phyloP scores from a whole-genome alignment of 106 monocot genomes.

The Iris macrosiphon region DNA sequence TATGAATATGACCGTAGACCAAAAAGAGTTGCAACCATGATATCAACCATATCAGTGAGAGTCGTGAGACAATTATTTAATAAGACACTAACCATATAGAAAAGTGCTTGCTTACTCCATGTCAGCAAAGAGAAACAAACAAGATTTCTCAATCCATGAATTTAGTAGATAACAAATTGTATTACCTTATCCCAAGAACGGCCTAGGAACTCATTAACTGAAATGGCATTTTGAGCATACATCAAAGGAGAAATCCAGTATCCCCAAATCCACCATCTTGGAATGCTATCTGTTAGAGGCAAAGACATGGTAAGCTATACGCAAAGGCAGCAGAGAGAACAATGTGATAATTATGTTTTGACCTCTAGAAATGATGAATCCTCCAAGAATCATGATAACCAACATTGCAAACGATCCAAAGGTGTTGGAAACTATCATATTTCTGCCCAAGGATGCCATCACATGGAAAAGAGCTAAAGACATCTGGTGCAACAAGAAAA shows the following conservation, averaged over 20 bases:
- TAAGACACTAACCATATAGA: too few relatives aligned
- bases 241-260: slow-evolving; percentile 99
- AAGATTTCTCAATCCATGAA: too few relatives aligned
- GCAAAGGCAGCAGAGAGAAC: too few relatives aligned
- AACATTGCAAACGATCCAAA: slow-evolving; percentile 89
- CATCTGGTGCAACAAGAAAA: slow-evolving; percentile 91
- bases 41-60: too few relatives aligned
- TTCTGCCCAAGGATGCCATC: slow-evolving; percentile 66
- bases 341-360: slow-evolving; percentile 67
- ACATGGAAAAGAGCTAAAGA: slow-evolving; percentile 76
- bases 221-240: slow-evolving; percentile 98
- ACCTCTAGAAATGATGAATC: slow-evolving; percentile 80
- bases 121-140: too few relatives aligned
- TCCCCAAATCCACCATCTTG: slow-evolving; percentile 98
- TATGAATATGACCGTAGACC: too few relatives aligned
- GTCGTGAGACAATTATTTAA: too few relatives aligned
- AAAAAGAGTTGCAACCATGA: too few relatives aligned
- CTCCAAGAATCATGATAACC: slow-evolving; percentile 85
- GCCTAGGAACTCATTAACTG: slow-evolving; percentile 91
- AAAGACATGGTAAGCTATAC: not conserved
- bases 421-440: slow-evolving; percentile 90
- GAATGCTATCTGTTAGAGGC: slow-evolving; percentile 73
- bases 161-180: too few relatives aligned
- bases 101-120: too few relatives aligned
- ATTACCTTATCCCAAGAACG: slow-evolving; percentile 99